A percentile compares a stretch with the other conserved stretches of the same genome.
Evolutionary conservation across 257 asterid species (phyloP).

Genomic region (Primulina huaijiensis): DNA sequence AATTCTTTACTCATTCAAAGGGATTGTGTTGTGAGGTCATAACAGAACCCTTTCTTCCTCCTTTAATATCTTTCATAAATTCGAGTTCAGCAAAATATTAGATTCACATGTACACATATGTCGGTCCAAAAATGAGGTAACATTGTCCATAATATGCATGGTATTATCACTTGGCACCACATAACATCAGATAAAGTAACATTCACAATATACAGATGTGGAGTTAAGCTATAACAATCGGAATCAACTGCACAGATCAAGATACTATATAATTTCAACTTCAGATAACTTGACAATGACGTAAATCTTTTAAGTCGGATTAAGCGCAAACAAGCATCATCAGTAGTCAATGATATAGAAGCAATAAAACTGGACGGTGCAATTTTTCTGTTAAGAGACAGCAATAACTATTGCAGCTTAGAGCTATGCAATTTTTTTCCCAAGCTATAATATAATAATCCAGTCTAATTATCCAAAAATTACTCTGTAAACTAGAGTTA

Average conservation of each 20-base stretch:
- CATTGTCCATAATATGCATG: neutral
- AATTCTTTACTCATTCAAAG: neutral
- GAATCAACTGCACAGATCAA: neutral
- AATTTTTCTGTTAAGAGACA: conserved; percentile 9
- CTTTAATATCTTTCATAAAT: neutral
- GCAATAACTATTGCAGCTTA: conserved; percentile 23
- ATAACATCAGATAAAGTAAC: neutral
- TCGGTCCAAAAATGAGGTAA: neutral
- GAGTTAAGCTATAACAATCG: neutral
- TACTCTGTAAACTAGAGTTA: conserved; percentile 11
- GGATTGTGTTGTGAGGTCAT: neutral
- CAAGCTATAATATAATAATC: conserved; percentile 1
- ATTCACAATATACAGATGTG: conserved; percentile 3
- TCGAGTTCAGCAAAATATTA: conserved; percentile 2
- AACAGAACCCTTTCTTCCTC: neutral
- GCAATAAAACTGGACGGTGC: conserved; percentile 13
- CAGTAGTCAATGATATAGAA: conserved; percentile 1
- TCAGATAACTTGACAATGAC: neutral
- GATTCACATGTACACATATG: neutral
- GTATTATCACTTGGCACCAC: neutral
- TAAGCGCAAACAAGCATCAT: conserved; percentile 15
- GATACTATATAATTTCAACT: neutral
- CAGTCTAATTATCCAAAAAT: conserved; percentile 18
- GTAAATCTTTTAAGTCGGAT: conserved; percentile 5
- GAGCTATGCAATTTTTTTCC: conserved; percentile 6